Conservation (phyloP, 2,329 filamentous ascomycete species). For the Fusarium sp. region DNA sequence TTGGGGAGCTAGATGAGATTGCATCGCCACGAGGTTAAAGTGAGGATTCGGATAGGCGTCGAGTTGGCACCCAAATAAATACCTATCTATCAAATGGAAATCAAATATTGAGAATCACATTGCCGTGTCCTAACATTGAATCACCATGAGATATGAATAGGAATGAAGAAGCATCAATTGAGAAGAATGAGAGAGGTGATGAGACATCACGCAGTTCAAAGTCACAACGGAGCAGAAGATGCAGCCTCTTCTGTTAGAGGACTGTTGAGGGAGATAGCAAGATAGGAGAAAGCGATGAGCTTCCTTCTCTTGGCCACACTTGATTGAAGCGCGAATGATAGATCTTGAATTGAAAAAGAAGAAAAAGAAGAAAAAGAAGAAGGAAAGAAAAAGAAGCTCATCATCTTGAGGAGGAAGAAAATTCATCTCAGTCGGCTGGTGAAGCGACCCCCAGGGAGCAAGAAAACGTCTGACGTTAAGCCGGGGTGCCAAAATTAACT, state of each 20-base stretch:
- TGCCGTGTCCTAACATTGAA: conserved; percentile 12
- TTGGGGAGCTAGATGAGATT: conserved; percentile 48
- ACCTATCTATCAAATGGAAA: conserved; percentile 47
- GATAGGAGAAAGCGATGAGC: not conserved
- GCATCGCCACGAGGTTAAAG: conserved; percentile 76
- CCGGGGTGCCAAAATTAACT: not conserved
- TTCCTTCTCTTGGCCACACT: not conserved
- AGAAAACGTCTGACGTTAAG: not conserved
- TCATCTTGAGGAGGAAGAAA: conserved; percentile 8
- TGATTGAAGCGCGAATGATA: conserved; percentile 9
- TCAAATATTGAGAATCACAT: conserved; percentile 35
- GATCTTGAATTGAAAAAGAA: not conserved
- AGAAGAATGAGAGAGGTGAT: conserved; percentile 1
- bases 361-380: not conserved
- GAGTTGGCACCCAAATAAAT: conserved; percentile 63
- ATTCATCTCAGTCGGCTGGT: conserved; percentile 21
- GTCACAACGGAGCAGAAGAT: conserved; percentile 11
- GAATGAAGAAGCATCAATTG: not conserved
- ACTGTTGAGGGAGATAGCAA: not conserved
- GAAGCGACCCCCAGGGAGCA: not conserved
- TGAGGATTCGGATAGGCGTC: conserved; percentile 70
- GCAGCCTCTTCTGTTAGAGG: conserved; percentile 1
- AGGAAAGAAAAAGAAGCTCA: not conserved
- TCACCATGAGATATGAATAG: not conserved
- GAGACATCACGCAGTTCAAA: conserved; percentile 10